These are phyloP conservation scores for Trametes polyzona DNA, from an alignment of 1,284 basidiomycete species.

Conservation along the genomic window DNA sequence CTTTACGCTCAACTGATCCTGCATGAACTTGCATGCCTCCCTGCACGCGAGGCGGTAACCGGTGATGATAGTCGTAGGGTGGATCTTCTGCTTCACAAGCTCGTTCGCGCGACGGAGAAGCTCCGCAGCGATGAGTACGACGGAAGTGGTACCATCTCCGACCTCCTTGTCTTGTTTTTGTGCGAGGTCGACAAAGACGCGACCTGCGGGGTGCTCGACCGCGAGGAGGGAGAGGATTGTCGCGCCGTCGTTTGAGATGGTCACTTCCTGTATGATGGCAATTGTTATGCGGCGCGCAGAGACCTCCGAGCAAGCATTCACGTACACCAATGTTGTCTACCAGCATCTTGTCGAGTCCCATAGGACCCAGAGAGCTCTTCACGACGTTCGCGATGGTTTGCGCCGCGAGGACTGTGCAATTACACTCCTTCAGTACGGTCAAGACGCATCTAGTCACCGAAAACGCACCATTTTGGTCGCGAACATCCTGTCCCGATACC, in stretches of 20 bases:
- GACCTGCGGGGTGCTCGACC: constrained; percentile 93
- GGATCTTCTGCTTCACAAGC: constrained; percentile 97
- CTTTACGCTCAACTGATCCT: constrained; percentile 96
- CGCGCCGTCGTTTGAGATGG: constrained; percentile 99
- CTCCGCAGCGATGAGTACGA: constrained; percentile 97
- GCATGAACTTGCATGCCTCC: constrained; percentile 98
- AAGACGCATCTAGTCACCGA: neutral
- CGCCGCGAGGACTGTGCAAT: constrained; percentile 82
- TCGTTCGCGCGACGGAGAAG: constrained; percentile 96
- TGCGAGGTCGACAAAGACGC: constrained; percentile 97
- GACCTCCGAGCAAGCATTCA: neutral
- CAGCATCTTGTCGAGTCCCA: constrained; percentile 97
- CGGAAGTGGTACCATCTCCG: constrained; percentile 98
- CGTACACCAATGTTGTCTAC: constrained; percentile 97
- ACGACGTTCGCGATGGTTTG: constrained; percentile 98
- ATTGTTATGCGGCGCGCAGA: neutral
- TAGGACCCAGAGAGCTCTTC: constrained; percentile 94
- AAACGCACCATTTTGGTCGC: constrained; percentile 90
- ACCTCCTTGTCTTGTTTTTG: constrained; percentile 99
- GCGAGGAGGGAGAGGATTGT: constrained; percentile 94
- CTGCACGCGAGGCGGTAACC: constrained; percentile 97
- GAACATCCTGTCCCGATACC: constrained; percentile 93
- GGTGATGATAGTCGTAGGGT: constrained; percentile 99
- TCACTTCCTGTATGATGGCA: constrained; percentile 77
- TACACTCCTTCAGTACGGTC: constrained; percentile 2